These are phyloP conservation scores for Monilinia vaccinii-corymbosi DNA, from an alignment of 2,329 filamentous ascomycete species.

Conservation along the genomic window DNA sequence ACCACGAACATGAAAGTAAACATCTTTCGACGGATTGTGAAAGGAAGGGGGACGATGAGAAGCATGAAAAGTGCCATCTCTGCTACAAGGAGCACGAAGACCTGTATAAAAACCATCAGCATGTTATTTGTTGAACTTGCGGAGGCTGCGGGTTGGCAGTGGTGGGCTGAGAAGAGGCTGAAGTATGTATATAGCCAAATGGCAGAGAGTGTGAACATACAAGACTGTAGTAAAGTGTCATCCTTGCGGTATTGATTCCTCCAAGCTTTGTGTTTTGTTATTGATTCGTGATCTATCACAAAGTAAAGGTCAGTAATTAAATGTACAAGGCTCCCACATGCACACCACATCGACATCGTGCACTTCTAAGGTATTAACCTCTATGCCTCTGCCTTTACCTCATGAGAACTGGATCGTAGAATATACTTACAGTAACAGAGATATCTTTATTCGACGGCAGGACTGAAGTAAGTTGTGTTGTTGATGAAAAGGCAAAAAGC, in stretches of 20 bases:
- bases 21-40: constrained; percentile 41
- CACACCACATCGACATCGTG: neutral
- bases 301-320: constrained; percentile 2
- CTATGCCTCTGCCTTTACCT: neutral
- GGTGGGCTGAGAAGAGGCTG: neutral
- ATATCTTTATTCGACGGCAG: neutral
- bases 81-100: constrained; percentile 72
- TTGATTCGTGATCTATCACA: constrained; percentile 20
- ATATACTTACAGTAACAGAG: constrained; percentile 1
- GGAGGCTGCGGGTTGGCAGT: neutral
- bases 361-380: neutral
- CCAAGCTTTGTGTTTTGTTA: constrained; percentile 7
- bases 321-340: neutral
- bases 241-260: constrained; percentile 27
- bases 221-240: constrained; percentile 44
- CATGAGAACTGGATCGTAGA: neutral
- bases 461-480: neutral
- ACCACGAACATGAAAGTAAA: constrained; percentile 80
- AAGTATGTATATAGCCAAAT: neutral
- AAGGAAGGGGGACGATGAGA: constrained; percentile 80
- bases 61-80: constrained; percentile 78
- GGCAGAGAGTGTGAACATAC: constrained; percentile 30
- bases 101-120: constrained; percentile 38
- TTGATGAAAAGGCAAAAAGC: constrained; percentile 6
- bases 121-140: constrained; percentile 12